Conservation (phyloP, 2,329 filamentous ascomycete genomes). For the Diatrype stigma region DNA sequence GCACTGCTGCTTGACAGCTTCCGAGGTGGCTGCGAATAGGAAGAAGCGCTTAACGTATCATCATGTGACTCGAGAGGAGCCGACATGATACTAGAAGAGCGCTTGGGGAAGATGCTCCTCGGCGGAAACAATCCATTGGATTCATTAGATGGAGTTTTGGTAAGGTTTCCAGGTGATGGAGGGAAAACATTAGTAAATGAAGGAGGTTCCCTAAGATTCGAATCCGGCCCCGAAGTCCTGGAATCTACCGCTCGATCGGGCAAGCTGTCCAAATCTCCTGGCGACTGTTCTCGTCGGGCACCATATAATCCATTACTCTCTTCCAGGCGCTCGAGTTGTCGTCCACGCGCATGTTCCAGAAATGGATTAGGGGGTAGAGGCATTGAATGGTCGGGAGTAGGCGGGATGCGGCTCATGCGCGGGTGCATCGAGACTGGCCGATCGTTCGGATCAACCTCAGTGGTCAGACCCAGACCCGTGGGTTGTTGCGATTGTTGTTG, state of each 20-base stretch:
- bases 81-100: conserved; percentile 59
- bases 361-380: conserved; percentile 41
- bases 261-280: conserved; percentile 44
- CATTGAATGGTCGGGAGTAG: conserved; percentile 43
- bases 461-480: conserved; percentile 45
- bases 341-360: conserved; percentile 37
- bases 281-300: conserved; percentile 55
- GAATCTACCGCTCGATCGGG: conserved; percentile 15
- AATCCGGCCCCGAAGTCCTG: conserved; percentile 27
- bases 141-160: conserved; percentile 44
- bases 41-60: conserved; percentile 55
- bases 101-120: conserved; percentile 43
- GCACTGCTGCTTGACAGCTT: conserved; percentile 70
- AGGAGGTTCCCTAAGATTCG: conserved; percentile 31
- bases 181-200: conserved; percentile 29
- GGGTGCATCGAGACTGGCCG: conserved; percentile 73
- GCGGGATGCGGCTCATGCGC: conserved; percentile 61
- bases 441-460: conserved; percentile 49
- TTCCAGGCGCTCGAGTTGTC: conserved; percentile 34
- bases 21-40: conserved; percentile 63
- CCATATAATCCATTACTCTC: conserved; percentile 45
- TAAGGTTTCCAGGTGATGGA: conserved; percentile 41
- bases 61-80: conserved; percentile 63
- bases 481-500: conserved; percentile 32
- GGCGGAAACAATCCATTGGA: conserved; percentile 49